Conservation (phyloP, 2,329 filamentous ascomycete genomes). For the Aureobasidium mangrovei region DNA sequence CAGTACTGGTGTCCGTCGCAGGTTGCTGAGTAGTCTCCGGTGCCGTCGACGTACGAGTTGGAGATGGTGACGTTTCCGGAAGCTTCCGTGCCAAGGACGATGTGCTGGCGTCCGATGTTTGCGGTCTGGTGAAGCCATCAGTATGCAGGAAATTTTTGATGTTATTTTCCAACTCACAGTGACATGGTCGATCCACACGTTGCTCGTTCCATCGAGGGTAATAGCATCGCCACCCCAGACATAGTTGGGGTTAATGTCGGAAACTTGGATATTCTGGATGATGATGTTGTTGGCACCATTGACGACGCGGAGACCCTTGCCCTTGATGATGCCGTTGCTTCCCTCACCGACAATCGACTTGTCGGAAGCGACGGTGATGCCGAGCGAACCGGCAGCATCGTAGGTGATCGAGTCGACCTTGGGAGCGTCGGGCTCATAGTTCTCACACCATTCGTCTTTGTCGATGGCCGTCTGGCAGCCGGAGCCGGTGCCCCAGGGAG, state of each 20-base stretch:
- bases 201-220: constrained; percentile 27
- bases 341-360: constrained; percentile 36
- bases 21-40: constrained; percentile 44
- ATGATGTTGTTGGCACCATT: constrained; percentile 46
- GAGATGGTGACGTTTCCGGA: constrained; percentile 50
- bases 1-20: constrained; percentile 55
- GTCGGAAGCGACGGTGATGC: constrained; percentile 31
- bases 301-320: constrained; percentile 33
- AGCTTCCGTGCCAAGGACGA: constrained; percentile 47
- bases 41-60: constrained; percentile 51
- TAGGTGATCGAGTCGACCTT: constrained; percentile 25
- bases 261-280: constrained; percentile 34
- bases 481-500: constrained; percentile 47
- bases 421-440: constrained; percentile 41
- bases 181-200: constrained; percentile 31
- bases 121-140: constrained; percentile 35
- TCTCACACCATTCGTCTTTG: constrained; percentile 48
- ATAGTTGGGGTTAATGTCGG: constrained; percentile 30
- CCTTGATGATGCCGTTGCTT: constrained; percentile 32
- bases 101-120: constrained; percentile 50
- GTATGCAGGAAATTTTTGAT: background rate
- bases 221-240: constrained; percentile 34
- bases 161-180: constrained; percentile 16
- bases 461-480: constrained; percentile 53
- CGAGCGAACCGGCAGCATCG: constrained; percentile 25